Percentiles rank a stretch among this genome's conserved stretches.
These are phyloP conservation scores for Osmozyma mogii DNA, from an alignment of 805 yeast species.

Conservation along the genomic window DNA sequence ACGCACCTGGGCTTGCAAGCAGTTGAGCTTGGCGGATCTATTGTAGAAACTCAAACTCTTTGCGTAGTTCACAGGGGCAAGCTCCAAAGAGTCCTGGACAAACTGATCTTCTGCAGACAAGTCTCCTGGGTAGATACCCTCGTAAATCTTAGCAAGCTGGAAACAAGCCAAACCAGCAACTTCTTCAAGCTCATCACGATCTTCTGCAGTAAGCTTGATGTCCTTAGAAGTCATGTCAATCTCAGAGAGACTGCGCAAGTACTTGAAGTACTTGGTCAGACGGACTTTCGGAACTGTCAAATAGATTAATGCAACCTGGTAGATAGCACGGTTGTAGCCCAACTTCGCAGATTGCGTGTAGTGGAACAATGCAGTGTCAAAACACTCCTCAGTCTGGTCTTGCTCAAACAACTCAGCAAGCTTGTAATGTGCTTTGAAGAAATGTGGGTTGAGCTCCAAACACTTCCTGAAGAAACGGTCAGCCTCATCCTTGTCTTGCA, in stretches of 20 bases:
- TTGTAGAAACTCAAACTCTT: slow-evolving; percentile 35
- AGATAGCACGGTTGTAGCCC: slow-evolving; percentile 40
- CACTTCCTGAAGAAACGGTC: slow-evolving; percentile 24
- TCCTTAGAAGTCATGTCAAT: slow-evolving; percentile 28
- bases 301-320: slow-evolving; percentile 30
- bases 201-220: slow-evolving; percentile 28
- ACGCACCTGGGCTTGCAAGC: slow-evolving; percentile 33
- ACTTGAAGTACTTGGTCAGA: slow-evolving; percentile 26
- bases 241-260: slow-evolving; percentile 29
- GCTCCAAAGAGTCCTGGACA: slow-evolving; percentile 23
- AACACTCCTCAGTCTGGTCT: slow-evolving; percentile 20
- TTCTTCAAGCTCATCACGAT: slow-evolving; percentile 33
- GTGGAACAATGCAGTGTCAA: slow-evolving; percentile 24
- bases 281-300: slow-evolving; percentile 27
- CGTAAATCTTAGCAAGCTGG: slow-evolving; percentile 36
- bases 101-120: slow-evolving; percentile 29
- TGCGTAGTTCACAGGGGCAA: slow-evolving; percentile 36
- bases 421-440: slow-evolving; percentile 27
- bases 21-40: slow-evolving; percentile 32
- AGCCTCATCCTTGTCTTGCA: slow-evolving; percentile 21
- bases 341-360: slow-evolving; percentile 32
- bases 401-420: slow-evolving; percentile 33
- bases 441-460: slow-evolving; percentile 23
- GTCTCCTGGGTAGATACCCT: slow-evolving; percentile 39
- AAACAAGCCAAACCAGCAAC: slow-evolving; percentile 33